Base-by-base conservation (phyloP, 176 grass and related monocot genomes). In the Ananas comosus region DNA sequence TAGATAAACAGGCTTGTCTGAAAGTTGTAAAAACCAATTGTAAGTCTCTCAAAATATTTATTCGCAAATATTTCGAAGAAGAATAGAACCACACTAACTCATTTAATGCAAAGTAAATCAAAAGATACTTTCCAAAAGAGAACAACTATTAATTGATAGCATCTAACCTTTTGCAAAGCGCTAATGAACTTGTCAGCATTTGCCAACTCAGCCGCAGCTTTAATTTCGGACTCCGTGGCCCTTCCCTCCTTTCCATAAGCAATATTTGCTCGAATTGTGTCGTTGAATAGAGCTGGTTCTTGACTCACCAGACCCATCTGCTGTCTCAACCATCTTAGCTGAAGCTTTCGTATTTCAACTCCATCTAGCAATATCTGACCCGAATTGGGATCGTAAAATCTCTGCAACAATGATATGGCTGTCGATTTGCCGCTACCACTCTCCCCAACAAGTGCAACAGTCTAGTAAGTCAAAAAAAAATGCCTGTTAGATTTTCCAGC, bases 251-350 rank as follows among this genome's bases (percentile, higher is more conserved):
- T 99, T 11, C 95, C 95, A 51, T 99, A 99, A 47, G 90, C 95
- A 68, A 99, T 94, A 66, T 99, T 99, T 42, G 84, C 72, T 49
- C 82, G 80, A 78, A 99, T 90, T 0, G 95, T 91, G 7, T 92
- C 90, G 12, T 93, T 99, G 71, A 99, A 99, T 21, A 99, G 73
- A 65, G 87, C 80, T 10, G 95, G 95, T 72, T 99, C 95, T 86
- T 99, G 95, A 65, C 95, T 94, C 63, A 99, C 95, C 48, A 99
- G 73, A 4, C 95, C 95, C 95, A 94, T 99, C 77, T 99, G 90
- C 75, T 86, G 90, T 74, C 95, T 94, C 48, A 94, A 56, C 95
- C 95, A 99, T 70, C 80, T 91, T 29, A 99, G 72, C 73, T 99
- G 87, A 50, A 99, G 82, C 74, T 88, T 99, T 63, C 80, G 72